A percentile compares a stretch with the other conserved stretches of the same genome.
Conservation (phyloP, 2,329 filamentous ascomycete species). For the Clarireedia homoeocarpa region DNA sequence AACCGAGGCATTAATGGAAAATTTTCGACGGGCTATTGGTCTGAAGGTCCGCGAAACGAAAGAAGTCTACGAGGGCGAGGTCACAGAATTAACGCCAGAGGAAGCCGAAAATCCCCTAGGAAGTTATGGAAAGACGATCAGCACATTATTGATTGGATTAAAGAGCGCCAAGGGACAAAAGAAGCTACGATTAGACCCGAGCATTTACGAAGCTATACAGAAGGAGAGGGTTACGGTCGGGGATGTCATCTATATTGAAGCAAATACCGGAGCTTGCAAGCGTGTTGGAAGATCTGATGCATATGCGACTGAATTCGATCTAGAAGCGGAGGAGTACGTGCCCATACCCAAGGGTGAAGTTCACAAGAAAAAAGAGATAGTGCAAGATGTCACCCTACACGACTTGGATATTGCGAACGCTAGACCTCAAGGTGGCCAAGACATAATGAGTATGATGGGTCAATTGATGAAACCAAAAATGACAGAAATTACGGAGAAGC, state of each 20-base stretch:
- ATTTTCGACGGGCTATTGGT: constrained; percentile 93
- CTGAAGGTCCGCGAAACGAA: constrained; percentile 97
- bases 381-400: constrained; percentile 95
- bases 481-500: constrained; percentile 98
- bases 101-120: constrained; percentile 97
- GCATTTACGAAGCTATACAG: constrained; percentile 98
- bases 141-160: constrained; percentile 85
- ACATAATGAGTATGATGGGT: constrained; percentile 99
- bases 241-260: constrained; percentile 98
- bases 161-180: constrained; percentile 97
- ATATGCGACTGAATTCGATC: constrained; percentile 95
- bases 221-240: constrained; percentile 95
- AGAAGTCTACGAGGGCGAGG: constrained; percentile 98
- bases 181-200: constrained; percentile 92
- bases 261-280: constrained; percentile 97
- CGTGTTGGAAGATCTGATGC: constrained; percentile 92
- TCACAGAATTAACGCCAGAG: constrained; percentile 94
- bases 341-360: constrained; percentile 98
- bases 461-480: constrained; percentile 99
- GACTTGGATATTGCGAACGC: constrained; percentile 95
- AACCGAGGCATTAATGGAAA: constrained; percentile 98
- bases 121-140: constrained; percentile 95
- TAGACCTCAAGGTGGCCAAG: constrained; percentile 90
- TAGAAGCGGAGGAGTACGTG: constrained; percentile 98
- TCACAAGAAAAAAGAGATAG: constrained; percentile 99